Evolutionary conservation across 768 basidiomycete species (phyloP).

Genomic region (Lepiota brunneoincarnata): DNA sequence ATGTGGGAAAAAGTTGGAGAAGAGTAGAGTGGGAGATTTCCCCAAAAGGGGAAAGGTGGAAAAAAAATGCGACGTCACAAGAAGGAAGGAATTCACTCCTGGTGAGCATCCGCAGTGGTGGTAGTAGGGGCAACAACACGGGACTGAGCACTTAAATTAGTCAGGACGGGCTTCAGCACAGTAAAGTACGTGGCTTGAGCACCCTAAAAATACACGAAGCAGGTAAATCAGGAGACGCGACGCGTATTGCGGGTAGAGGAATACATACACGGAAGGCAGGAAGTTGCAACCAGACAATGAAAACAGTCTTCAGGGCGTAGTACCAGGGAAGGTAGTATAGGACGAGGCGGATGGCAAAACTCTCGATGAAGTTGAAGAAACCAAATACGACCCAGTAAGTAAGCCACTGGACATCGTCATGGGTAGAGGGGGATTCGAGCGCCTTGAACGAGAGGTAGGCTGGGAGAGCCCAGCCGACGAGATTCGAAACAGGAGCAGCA

Average conservation of each 20-base stretch:
- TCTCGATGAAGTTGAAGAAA: slow-evolving; percentile 90
- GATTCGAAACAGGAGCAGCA: slow-evolving; percentile 89
- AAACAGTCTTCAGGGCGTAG: slow-evolving; percentile 87
- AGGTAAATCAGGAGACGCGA: slow-evolving; percentile 16
- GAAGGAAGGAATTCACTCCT: slow-evolving; percentile 24
- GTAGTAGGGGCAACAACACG: slow-evolving; percentile 46
- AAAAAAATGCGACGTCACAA: slow-evolving; percentile 11
- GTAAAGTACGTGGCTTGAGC: slow-evolving; percentile 79
- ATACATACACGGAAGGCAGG: slow-evolving; percentile 76
- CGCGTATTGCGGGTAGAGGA: slow-evolving; percentile 11
- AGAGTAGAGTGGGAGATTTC: not conserved
- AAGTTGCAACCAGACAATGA: slow-evolving; percentile 91
- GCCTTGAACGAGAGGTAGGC: slow-evolving; percentile 96
- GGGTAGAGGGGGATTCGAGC: slow-evolving; percentile 78
- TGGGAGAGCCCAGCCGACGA: slow-evolving; percentile 93
- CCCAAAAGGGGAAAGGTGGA: not conserved
- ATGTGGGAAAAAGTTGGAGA: not conserved
- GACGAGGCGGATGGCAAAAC: slow-evolving; percentile 75
- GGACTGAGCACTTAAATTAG: slow-evolving; percentile 50
- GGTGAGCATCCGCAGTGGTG: slow-evolving; percentile 44
- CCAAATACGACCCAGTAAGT: slow-evolving; percentile 98
- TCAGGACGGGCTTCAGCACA: slow-evolving; percentile 78
- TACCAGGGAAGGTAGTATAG: slow-evolving; percentile 96
- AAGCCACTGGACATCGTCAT: slow-evolving; percentile 93
- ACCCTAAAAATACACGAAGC: slow-evolving; percentile 49